Evolutionary conservation across 23 red algal species (phyloP).

Genomic region (Chondrus crispus): DNA sequence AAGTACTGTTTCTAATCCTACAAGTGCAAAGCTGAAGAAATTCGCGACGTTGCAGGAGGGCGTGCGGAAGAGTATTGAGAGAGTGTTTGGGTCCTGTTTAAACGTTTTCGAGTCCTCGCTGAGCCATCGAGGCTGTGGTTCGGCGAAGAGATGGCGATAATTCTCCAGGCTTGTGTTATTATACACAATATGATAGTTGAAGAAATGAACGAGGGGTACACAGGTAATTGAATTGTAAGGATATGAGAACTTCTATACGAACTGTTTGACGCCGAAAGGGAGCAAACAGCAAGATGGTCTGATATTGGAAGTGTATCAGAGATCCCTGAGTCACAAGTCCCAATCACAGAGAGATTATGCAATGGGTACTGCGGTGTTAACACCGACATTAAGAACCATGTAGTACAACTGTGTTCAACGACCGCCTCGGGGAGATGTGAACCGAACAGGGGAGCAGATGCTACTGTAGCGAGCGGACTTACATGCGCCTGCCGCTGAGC

Average conservation of each 20-base stretch:
- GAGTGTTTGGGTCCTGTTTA: background rate
- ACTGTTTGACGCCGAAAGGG: too few relatives aligned
- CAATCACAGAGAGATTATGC: too few relatives aligned
- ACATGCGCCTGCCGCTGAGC: too few relatives aligned
- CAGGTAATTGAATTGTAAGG: background rate
- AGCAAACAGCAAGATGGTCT: too few relatives aligned
- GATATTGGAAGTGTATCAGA: too few relatives aligned
- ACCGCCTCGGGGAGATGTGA: too few relatives aligned
- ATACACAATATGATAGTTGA: conserved; percentile 16
- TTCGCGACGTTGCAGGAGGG: background rate
- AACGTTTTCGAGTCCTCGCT: background rate
- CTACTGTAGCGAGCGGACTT: too few relatives aligned
- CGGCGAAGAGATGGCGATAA: background rate
- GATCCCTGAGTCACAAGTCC: too few relatives aligned
- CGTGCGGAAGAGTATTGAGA: background rate
- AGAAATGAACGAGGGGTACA: background rate
- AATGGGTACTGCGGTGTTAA: too few relatives aligned
- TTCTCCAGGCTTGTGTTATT: conserved; percentile 3
- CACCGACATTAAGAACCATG: too few relatives aligned
- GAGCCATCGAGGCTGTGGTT: background rate
- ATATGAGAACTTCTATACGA: background rate
- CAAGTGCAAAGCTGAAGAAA: background rate
- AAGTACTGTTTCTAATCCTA: background rate
- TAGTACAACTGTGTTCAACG: too few relatives aligned
- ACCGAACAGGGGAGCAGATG: too few relatives aligned